Percentiles rank a stretch among this genome's conserved stretches.
These are phyloP conservation scores for Penicillium sp. DNA, from an alignment of 2,329 filamentous ascomycete genomes.

Conservation along the genomic window DNA sequence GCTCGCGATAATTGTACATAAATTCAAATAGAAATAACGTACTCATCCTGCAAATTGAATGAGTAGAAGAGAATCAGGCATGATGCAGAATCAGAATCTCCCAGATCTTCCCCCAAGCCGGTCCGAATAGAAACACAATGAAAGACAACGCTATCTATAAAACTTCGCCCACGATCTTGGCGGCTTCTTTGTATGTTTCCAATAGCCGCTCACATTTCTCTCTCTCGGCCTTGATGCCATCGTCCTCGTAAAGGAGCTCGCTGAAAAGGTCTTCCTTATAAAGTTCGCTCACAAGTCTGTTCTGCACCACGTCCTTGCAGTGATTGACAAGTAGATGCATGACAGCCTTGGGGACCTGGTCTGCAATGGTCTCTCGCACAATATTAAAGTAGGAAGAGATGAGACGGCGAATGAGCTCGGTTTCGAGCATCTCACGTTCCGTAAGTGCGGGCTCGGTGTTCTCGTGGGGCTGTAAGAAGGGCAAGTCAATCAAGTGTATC, in stretches of 20 bases:
- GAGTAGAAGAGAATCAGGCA: conserved; percentile 1
- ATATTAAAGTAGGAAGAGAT: conserved; percentile 99
- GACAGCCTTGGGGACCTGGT: conserved; percentile 96
- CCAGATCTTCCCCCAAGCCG: neutral
- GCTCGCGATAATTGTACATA: conserved; percentile 25
- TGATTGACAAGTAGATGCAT: conserved; percentile 99
- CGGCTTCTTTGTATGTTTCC: conserved; percentile 92
- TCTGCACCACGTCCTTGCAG: conserved; percentile 97
- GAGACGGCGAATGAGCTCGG: conserved; percentile 89
- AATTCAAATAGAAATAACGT: conserved; percentile 11
- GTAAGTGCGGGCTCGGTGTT: conserved; percentile 78
- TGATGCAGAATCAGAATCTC: conserved; percentile 5
- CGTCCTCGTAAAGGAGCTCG: conserved; percentile 94
- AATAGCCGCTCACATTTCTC: conserved; percentile 98
- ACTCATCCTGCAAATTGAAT: conserved; percentile 11
- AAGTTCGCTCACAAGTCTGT: conserved; percentile 88
- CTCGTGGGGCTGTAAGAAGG: conserved; percentile 34
- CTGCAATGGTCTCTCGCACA: conserved; percentile 95
- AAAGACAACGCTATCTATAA: conserved; percentile 51
- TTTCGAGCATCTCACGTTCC: conserved; percentile 94
- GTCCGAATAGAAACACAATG: conserved; percentile 2
- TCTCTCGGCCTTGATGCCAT: conserved; percentile 92
- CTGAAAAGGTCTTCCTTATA: conserved; percentile 90
- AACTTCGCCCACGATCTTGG: conserved; percentile 97
- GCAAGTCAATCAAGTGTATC: conserved; percentile 5